Percentiles rank a stretch among this genome's conserved stretches.
Evolutionary conservation across 192 early-diverging fungal species (phyloP).

Genomic region (Hyaloraphidium curvatum): DNA sequence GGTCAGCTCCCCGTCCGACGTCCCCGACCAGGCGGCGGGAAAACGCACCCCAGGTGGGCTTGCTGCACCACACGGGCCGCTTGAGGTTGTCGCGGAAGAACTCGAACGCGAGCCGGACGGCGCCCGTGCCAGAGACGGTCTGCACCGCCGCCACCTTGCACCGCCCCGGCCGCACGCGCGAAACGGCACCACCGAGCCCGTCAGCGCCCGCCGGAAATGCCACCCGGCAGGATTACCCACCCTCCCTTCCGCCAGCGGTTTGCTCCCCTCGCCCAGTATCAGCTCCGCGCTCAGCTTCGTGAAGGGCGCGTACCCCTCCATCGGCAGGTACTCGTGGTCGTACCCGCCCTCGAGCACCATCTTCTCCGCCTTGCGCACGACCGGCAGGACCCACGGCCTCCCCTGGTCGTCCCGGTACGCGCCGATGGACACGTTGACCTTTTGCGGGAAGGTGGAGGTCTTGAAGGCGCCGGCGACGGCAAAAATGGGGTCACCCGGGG

Average conservation of each 20-base stretch:
- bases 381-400: conserved; percentile 79
- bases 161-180: too few relatives aligned
- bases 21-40: too few relatives aligned
- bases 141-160: conserved; percentile 30
- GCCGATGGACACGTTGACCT: conserved; percentile 98
- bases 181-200: too few relatives aligned
- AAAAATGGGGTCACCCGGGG: too few relatives aligned
- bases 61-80: background rate
- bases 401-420: conserved; percentile 87
- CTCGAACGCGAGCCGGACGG: conserved; percentile 76
- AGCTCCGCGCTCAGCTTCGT: conserved; percentile 60
- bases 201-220: too few relatives aligned
- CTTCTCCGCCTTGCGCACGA: conserved; percentile 78
- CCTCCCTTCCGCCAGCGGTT: conserved; percentile 35
- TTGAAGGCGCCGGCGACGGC: conserved; percentile 93
- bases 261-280: conserved; percentile 61
- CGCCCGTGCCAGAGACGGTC: conserved; percentile 96
- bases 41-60: background rate
- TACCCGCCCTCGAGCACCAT: conserved; percentile 39
- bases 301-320: conserved; percentile 77
- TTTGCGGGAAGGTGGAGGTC: conserved; percentile 67
- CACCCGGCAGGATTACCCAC: too few relatives aligned
- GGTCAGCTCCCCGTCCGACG: too few relatives aligned
- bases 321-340: conserved; percentile 95
- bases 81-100: conserved; percentile 3